Evolutionary conservation across 805 yeast species (phyloP).

Genomic region (Yarrowia sp.): DNA sequence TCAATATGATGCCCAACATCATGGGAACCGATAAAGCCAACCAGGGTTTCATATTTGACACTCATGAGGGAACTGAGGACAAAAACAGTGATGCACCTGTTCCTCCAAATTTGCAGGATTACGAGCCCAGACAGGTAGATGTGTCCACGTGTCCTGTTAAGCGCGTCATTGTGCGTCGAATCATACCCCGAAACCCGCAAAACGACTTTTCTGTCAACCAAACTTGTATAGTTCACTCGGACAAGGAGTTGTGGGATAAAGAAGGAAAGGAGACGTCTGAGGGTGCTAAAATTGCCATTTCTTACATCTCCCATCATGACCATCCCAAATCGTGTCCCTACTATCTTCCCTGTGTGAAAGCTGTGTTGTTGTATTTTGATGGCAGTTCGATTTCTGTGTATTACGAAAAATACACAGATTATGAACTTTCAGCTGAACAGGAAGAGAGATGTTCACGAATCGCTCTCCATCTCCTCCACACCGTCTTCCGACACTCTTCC

Average conservation of each 20-base stretch:
- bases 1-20: conserved; percentile 17
- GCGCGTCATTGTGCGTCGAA: conserved; percentile 70
- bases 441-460: conserved; percentile 76
- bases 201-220: conserved; percentile 85
- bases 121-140: conserved; percentile 41
- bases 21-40: conserved; percentile 26
- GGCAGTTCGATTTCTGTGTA: conserved; percentile 66
- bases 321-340: conserved; percentile 72
- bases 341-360: conserved; percentile 84
- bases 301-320: conserved; percentile 79
- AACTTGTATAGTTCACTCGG: conserved; percentile 65
- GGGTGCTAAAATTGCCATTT: conserved; percentile 58
- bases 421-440: conserved; percentile 40
- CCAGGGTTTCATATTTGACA: conserved; percentile 24
- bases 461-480: conserved; percentile 77
- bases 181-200: conserved; percentile 90
- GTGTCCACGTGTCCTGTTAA: conserved; percentile 38
- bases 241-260: conserved; percentile 35
- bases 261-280: conserved; percentile 41
- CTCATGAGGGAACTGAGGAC: conserved; percentile 9
- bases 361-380: conserved; percentile 64
- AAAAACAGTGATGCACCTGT: background rate
- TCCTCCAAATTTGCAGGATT: conserved; percentile 39
- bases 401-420: conserved; percentile 65
- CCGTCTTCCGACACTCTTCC: conserved; percentile 80